phyloP scores from a whole-genome alignment of 805 yeast species.

The Saccharomycopsis lassenensis region DNA sequence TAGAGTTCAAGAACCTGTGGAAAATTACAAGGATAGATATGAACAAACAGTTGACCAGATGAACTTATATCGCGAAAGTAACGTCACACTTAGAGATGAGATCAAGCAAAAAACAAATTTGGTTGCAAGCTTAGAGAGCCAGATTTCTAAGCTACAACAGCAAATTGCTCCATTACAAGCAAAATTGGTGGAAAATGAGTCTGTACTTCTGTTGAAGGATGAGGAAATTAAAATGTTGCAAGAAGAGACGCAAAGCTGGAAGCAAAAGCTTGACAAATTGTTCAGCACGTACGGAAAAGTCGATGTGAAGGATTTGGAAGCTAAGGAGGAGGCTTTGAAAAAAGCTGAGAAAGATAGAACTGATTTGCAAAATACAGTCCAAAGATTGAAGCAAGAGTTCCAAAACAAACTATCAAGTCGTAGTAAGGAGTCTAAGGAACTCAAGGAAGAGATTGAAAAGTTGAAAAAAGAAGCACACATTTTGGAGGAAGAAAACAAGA shows the following conservation, averaged over 20 bases:
- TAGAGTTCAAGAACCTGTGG: conserved; percentile 33
- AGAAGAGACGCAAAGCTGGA: conserved; percentile 53
- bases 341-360: conserved; percentile 20
- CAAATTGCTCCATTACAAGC: conserved; percentile 37
- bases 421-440: conserved; percentile 18
- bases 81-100: conserved; percentile 49
- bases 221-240: conserved; percentile 35
- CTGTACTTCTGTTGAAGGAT: conserved; percentile 37
- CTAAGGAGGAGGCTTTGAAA: conserved; percentile 22
- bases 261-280: conserved; percentile 38
- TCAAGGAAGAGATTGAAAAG: conserved; percentile 9
- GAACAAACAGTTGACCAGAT: conserved; percentile 29
- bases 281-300: conserved; percentile 34
- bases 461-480: background rate
- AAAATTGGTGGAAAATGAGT: conserved; percentile 27
- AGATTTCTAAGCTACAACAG: conserved; percentile 24
- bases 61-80: conserved; percentile 57
- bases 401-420: conserved; percentile 21
- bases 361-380: conserved; percentile 21
- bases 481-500: background rate
- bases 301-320: conserved; percentile 34
- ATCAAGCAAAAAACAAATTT: conserved; percentile 24
- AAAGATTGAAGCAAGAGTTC: conserved; percentile 23
- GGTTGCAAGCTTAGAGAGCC: conserved; percentile 30
- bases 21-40: conserved; percentile 31